Percentiles rank a stretch among this genome's conserved stretches.
Evolutionary conservation across 2,329 filamentous ascomycete genomes (phyloP).

Genomic region (Hypoxylon sp.): DNA sequence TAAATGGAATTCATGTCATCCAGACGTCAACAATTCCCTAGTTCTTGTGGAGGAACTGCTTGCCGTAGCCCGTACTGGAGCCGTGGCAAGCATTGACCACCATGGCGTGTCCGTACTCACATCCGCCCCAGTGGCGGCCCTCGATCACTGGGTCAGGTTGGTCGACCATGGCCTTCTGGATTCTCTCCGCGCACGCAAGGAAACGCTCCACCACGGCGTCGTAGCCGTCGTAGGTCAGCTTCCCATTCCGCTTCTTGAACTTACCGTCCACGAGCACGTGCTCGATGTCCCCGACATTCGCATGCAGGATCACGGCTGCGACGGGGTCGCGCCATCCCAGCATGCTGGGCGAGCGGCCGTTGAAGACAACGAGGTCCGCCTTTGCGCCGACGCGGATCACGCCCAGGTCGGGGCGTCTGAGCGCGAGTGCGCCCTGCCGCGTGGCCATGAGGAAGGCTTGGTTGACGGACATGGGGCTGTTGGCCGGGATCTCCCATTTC

Average conservation of each 20-base stretch:
- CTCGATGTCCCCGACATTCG: constrained; percentile 66
- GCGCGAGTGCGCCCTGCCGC: constrained; percentile 65
- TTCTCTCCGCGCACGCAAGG: constrained; percentile 53
- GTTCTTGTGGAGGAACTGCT: constrained; percentile 39
- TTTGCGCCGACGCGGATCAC: constrained; percentile 65
- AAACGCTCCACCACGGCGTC: constrained; percentile 53
- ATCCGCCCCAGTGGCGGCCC: constrained; percentile 48
- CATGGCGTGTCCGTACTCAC: constrained; percentile 35
- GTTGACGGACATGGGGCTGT: constrained; percentile 66
- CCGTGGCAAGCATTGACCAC: constrained; percentile 45
- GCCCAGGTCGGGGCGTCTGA: constrained; percentile 67
- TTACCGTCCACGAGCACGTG: constrained; percentile 66
- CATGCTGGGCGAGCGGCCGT: constrained; percentile 64
- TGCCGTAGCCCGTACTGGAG: constrained; percentile 47
- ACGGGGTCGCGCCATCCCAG: constrained; percentile 70
- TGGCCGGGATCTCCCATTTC: constrained; percentile 60
- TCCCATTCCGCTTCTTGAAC: constrained; percentile 63
- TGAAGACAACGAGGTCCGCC: constrained; percentile 68
- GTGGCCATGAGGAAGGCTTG: constrained; percentile 71
- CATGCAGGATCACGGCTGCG: constrained; percentile 69
- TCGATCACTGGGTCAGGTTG: constrained; percentile 50
- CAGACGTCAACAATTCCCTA: background rate
- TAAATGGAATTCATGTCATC: background rate
- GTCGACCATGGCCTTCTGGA: constrained; percentile 51
- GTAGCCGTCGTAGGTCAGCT: constrained; percentile 52